Percentiles rank a stretch among this genome's conserved stretches.
These are phyloP conservation scores for Rhododendron molle DNA, from an alignment of 148 eudicot species.

Conservation along the genomic window DNA sequence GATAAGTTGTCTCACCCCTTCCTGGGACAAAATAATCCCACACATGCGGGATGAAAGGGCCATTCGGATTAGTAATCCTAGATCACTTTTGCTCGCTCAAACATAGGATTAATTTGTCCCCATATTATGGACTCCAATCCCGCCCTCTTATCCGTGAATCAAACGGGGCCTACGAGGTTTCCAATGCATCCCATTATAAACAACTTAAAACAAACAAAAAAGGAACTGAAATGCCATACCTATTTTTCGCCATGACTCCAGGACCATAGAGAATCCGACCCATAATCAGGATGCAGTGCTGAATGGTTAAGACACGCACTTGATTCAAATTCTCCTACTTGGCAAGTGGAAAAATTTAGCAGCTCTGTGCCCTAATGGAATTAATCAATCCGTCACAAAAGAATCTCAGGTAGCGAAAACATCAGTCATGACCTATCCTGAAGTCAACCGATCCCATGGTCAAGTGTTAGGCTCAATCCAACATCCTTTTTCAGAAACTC, in stretches of 20 bases:
- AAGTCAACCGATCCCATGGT: neutral
- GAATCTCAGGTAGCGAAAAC: neutral
- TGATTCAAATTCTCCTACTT: slow-evolving; percentile 1
- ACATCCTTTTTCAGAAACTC: neutral
- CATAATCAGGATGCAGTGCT: neutral
- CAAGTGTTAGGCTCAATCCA: neutral
- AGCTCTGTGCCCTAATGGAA: neutral
- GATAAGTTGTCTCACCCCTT: neutral
- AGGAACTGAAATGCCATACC: neutral
- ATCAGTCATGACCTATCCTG: neutral
- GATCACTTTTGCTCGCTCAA: neutral
- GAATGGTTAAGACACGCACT: neutral
- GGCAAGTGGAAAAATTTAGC: neutral
- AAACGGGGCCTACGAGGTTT: neutral
- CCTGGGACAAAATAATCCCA: neutral
- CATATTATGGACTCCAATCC: neutral
- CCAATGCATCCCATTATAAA: neutral
- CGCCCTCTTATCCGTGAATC: neutral
- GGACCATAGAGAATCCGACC: neutral
- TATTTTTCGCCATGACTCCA: neutral
- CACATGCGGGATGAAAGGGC: neutral
- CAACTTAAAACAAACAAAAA: neutral
- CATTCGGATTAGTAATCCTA: neutral
- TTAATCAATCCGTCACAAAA: neutral
- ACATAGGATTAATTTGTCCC: neutral